Evolutionary conservation across 2,329 filamentous ascomycete species (phyloP).

Genomic region (Xylariaceae sp.): DNA sequence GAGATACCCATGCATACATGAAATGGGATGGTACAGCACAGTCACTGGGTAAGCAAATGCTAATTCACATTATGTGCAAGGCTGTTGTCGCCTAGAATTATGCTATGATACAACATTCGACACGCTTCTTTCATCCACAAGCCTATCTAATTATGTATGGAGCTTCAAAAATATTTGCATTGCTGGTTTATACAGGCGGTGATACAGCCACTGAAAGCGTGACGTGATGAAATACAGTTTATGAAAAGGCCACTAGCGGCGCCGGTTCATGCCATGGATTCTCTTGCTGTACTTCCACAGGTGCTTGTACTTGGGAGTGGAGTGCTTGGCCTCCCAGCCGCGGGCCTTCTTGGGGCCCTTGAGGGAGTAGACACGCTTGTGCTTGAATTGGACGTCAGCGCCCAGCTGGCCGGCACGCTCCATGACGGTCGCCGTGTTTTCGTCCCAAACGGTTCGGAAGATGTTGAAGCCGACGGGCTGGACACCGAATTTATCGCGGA

Average conservation of each 20-base stretch:
- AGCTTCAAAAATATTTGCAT: too few relatives aligned
- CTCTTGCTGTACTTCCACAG: slow-evolving; percentile 63
- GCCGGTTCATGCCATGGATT: slow-evolving; percentile 36
- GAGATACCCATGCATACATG: too few relatives aligned
- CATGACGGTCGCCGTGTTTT: slow-evolving; percentile 85
- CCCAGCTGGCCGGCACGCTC: slow-evolving; percentile 69
- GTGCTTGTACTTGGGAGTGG: slow-evolving; percentile 61
- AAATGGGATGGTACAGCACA: too few relatives aligned
- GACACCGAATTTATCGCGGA: slow-evolving; percentile 66
- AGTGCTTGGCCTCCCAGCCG: slow-evolving; percentile 64
- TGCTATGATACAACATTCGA: too few relatives aligned
- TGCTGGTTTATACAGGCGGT: too few relatives aligned
- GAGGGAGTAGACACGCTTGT: slow-evolving; percentile 67
- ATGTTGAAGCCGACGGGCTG: slow-evolving; percentile 76
- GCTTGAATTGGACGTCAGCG: slow-evolving; percentile 79
- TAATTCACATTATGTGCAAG: too few relatives aligned
- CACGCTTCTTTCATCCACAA: too few relatives aligned
- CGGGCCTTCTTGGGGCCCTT: slow-evolving; percentile 58
- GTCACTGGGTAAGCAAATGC: too few relatives aligned
- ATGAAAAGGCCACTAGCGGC: slow-evolving; percentile 5
- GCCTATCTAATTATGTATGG: too few relatives aligned
- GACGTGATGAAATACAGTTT: too few relatives aligned
- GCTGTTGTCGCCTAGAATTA: too few relatives aligned
- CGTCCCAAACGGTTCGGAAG: slow-evolving; percentile 89
- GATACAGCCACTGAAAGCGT: too few relatives aligned